Conservation (phyloP, 164 flowering plant genomes). For the Aristolochia californica region DNA sequence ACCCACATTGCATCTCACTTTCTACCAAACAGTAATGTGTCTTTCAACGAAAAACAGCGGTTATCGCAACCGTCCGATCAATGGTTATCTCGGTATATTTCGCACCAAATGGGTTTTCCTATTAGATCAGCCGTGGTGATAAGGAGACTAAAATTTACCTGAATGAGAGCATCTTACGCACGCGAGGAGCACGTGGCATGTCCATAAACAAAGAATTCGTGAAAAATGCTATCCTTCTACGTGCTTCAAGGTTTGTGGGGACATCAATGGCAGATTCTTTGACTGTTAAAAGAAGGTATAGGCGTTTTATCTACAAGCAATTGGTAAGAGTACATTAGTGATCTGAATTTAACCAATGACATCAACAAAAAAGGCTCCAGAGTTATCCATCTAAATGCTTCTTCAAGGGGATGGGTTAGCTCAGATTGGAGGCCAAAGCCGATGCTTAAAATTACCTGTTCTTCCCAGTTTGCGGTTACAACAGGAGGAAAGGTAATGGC, state of each 20-base stretch:
- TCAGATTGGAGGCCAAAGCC: too few species aligned
- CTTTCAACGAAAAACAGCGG: too few species aligned
- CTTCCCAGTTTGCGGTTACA: slow-evolving; percentile 92
- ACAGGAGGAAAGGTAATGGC: slow-evolving; percentile 71
- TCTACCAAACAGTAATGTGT: too few species aligned
- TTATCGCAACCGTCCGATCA: too few species aligned
- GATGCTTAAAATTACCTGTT: slow-evolving; percentile 45
- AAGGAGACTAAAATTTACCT: slow-evolving; percentile 29
- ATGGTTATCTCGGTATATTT: too few species aligned
- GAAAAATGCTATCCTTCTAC: slow-evolving; percentile 81
- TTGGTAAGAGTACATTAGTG: neutral
- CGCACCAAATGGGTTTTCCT: too few species aligned
- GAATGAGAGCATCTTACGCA: slow-evolving; percentile 92
- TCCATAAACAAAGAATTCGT: slow-evolving; percentile 91
- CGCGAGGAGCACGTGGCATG: slow-evolving; percentile 93
- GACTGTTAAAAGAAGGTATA: slow-evolving; percentile 62
- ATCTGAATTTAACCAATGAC: too few species aligned
- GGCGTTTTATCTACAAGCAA: slow-evolving; percentile 23
- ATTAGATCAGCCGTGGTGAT: too few species aligned
- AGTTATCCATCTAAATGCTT: neutral
- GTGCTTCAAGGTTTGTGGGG: slow-evolving; percentile 89
- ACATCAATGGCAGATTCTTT: slow-evolving; percentile 82
- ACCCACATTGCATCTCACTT: too few species aligned
- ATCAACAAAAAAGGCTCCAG: too few species aligned
- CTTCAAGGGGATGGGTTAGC: neutral